phyloP scores from a whole-genome alignment of 306 rosid genomes.

The Spatholobus suberectus region DNA sequence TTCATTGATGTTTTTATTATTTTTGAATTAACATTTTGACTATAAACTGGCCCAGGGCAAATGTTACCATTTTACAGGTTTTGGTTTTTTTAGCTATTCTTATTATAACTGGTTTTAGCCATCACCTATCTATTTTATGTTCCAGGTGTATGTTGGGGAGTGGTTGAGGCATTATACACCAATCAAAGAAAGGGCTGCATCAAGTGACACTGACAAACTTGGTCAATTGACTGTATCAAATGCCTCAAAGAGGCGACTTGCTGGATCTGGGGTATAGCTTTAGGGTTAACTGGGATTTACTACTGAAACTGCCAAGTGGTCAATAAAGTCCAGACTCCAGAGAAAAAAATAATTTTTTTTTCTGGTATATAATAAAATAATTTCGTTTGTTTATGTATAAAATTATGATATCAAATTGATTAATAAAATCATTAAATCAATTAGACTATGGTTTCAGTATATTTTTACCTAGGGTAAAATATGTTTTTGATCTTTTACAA shows the following conservation, averaged over 20 bases:
- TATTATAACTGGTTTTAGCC: not conserved
- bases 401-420: not conserved
- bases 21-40: not conserved
- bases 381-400: not conserved
- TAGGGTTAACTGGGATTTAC: not conserved
- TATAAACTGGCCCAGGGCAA: not conserved
- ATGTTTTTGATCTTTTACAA: too few species aligned
- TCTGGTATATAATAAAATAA: not conserved
- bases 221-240: conserved; percentile 79
- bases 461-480: too few species aligned
- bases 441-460: not conserved
- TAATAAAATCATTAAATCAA: not conserved
- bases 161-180: conserved; percentile 83
- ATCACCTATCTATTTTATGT: not conserved
- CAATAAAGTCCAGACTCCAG: not conserved
- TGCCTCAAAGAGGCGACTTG: conserved; percentile 76
- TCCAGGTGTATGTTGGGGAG: conserved; percentile 80
- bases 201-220: conserved; percentile 65
- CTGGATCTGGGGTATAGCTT: conserved; percentile 69
- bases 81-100: not conserved
- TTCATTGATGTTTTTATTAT: not conserved
- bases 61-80: not conserved
- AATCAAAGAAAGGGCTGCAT: conserved; percentile 51
- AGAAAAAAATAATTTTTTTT: not conserved
- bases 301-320: not conserved